Evolutionary conservation across 2,329 filamentous ascomycete genomes (phyloP).

Genomic region (Endoconidiophora laricicola): DNA sequence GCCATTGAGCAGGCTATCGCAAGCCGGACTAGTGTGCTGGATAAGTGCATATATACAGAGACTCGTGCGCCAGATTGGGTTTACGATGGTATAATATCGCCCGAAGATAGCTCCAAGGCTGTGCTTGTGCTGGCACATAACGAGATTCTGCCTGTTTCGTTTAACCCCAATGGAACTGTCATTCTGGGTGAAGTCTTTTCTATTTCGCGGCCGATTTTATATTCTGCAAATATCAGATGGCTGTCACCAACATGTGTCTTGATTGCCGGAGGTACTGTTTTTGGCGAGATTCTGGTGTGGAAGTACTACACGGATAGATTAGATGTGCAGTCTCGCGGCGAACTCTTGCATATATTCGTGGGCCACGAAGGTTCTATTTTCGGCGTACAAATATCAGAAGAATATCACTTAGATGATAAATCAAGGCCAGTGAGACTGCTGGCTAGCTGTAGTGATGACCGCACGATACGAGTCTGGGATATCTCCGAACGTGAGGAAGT

Average conservation of each 20-base stretch:
- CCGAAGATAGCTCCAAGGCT: conserved; percentile 26
- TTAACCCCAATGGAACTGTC: conserved; percentile 18
- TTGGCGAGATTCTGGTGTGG: conserved; percentile 89
- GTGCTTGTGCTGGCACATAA: conserved; percentile 77
- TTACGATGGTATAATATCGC: conserved; percentile 44
- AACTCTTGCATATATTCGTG: conserved; percentile 37
- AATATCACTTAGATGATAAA: conserved; percentile 23
- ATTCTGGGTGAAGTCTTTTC: conserved; percentile 36
- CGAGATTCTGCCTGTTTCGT: conserved; percentile 43
- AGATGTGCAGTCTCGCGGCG: conserved; percentile 16
- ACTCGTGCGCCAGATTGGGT: conserved; percentile 54
- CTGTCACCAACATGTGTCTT: conserved; percentile 42
- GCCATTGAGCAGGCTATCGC: conserved; percentile 18
- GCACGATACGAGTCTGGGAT: conserved; percentile 79
- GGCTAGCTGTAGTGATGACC: conserved; percentile 86
- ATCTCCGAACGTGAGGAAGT: conserved; percentile 36
- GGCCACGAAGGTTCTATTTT: conserved; percentile 90
- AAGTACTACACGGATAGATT: conserved; percentile 35
- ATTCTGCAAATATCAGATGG: conserved; percentile 62
- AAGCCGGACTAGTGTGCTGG: neutral
- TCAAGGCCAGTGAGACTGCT: conserved; percentile 42
- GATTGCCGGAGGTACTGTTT: conserved; percentile 78
- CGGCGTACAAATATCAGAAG: conserved; percentile 61
- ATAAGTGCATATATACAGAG: conserved; percentile 1
- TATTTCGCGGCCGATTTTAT: conserved; percentile 69